Evolutionary conservation across 2,329 filamentous ascomycete genomes (phyloP), one percentile per base, ranked within the genome.

Genomic region (Elsinoe australis): DNA sequence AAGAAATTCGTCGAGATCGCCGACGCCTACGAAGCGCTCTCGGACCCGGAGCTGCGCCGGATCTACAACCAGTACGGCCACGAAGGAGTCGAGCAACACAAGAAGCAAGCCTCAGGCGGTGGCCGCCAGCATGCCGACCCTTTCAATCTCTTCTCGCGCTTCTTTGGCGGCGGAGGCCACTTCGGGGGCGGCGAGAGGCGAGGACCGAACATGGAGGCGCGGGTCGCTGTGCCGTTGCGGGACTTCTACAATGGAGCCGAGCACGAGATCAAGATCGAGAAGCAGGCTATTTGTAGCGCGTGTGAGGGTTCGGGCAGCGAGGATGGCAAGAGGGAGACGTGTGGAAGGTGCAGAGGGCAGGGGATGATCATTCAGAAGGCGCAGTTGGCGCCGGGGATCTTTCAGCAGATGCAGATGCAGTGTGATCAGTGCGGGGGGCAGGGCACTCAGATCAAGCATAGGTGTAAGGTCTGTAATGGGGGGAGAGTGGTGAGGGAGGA

Each of bases 1-100:
- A 78, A 89, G 64, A 95, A 90, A 65, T 98, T 98, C 64, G 87
- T 95, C 65, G 80, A 88, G 61, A 82, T 98, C 39, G 86, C 89
- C 38, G 89, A 95, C 70, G 92, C 92, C 50, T 98, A 98, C 75
- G 92, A 96, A 61, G 80, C 87, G 34, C 82, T 98, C 22, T 87
- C 81, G 56, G 82, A 92, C 55, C 65, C 82, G 24, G 82, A 92
- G 52, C 80, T 80, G 18, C 86, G 92, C 58, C 80, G 85, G 57
- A 85, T 96, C 60, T 98, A 98, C 74, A 89, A 98, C 66, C 81
- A 88, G 61, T 85, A 94, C 64, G 92, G 92, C 52, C 85, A 95
- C 63, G 90, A 96, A 44, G 92, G 88, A 18, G 73, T 96, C 44
- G 80, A 92, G 61, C 83, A 92, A 62, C 86, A 85, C 59, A 78